Conservation (phyloP, 495 filamentous ascomycete species). For the Extremus antarcticus region DNA sequence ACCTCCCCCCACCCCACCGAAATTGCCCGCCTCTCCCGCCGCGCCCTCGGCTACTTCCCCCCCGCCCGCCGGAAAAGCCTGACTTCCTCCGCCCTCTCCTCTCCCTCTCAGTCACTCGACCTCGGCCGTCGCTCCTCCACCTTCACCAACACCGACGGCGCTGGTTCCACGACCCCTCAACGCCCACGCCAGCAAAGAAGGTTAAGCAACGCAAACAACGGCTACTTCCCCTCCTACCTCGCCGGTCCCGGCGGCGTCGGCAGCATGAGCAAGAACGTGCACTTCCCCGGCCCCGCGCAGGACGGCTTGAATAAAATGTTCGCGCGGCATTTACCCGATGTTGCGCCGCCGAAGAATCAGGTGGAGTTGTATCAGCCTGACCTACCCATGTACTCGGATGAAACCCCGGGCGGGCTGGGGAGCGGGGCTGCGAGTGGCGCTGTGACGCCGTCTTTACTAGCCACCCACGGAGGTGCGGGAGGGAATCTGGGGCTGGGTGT, state of each 20-base stretch:
- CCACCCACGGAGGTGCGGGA: too few species aligned
- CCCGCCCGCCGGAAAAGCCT: slow-evolving; percentile 72
- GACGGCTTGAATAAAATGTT: slow-evolving; percentile 74
- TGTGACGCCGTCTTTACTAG: too few species aligned
- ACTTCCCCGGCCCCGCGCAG: slow-evolving; percentile 64
- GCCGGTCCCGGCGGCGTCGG: slow-evolving; percentile 77
- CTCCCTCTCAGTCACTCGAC: slow-evolving; percentile 54
- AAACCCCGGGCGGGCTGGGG: too few species aligned
- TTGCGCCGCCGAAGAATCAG: slow-evolving; percentile 42
- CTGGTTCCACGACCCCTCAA: slow-evolving; percentile 21
- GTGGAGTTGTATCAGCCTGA: slow-evolving; percentile 21
- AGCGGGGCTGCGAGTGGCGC: too few species aligned
- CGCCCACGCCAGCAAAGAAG: slow-evolving; percentile 18
- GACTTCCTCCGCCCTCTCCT: slow-evolving; percentile 42
- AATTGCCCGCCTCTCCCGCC: slow-evolving; percentile 73
- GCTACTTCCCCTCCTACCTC: slow-evolving; percentile 34
- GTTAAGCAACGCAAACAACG: slow-evolving; percentile 18
- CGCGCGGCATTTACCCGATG: slow-evolving; percentile 60
- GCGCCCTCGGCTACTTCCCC: slow-evolving; percentile 81
- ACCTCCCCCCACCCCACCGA: slow-evolving; percentile 60
- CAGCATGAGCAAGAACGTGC: slow-evolving; percentile 56
- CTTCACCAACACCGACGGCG: slow-evolving; percentile 29
- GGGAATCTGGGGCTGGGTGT: slow-evolving; percentile 13
- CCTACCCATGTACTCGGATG: slow-evolving; percentile 23
- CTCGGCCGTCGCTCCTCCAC: slow-evolving; percentile 34